Conservation (phyloP, 2,329 filamentous ascomycete genomes). For the Aureobasidium vineae region DNA sequence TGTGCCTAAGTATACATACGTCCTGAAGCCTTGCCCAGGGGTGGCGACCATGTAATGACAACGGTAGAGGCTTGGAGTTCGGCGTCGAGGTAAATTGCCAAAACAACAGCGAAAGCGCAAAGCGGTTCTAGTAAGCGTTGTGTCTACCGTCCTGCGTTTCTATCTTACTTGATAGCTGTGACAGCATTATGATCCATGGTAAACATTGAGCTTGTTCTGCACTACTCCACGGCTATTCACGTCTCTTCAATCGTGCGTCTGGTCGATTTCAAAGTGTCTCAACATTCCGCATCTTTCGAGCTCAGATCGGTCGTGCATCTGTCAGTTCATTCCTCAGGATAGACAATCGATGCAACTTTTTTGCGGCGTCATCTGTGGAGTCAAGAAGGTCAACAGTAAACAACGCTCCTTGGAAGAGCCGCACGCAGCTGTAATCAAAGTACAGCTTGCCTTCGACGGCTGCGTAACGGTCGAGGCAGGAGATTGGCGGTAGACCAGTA, state of each 20-base stretch:
- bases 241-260: not conserved
- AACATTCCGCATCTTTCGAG: not conserved
- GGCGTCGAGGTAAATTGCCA: constrained; percentile 26
- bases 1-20: constrained; percentile 21
- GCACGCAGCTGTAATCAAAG: constrained; percentile 24
- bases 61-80: constrained; percentile 25
- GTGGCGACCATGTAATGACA: constrained; percentile 26
- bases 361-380: constrained; percentile 1
- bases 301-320: not conserved
- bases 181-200: not conserved
- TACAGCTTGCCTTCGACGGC: constrained; percentile 7
- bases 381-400: not conserved
- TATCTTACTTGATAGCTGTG: constrained; percentile 16
- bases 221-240: not conserved
- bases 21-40: constrained; percentile 19
- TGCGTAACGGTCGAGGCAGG: constrained; percentile 17
- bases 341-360: not conserved
- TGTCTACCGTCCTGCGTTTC: constrained; percentile 18
- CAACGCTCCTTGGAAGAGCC: constrained; percentile 14
- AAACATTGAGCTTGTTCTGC: not conserved
- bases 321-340: not conserved
- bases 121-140: constrained; percentile 23
- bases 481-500: constrained; percentile 13
- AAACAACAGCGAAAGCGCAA: constrained; percentile 25
- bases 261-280: not conserved